Evolutionary conservation across 306 rosid genomes (phyloP).

Genomic region (Cicer bijugum): DNA sequence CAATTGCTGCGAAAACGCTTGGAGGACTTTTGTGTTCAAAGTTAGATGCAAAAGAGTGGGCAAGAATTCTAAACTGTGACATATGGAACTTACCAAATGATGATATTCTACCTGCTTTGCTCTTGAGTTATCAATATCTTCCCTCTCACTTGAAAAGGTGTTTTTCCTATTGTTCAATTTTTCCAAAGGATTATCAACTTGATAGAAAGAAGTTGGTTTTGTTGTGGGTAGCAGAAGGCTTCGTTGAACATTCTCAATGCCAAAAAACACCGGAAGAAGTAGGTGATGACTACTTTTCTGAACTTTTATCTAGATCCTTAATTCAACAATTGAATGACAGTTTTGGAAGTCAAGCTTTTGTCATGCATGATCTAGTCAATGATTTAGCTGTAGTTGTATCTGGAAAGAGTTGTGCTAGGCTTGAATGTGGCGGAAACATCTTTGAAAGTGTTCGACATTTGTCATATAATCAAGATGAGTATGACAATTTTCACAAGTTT

Average conservation of each 20-base stretch:
- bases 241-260: background rate
- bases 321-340: slow-evolving; percentile 3
- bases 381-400: no score
- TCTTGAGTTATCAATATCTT: background rate
- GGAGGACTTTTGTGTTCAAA: slow-evolving; percentile 45
- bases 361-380: slow-evolving; percentile 36
- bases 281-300: slow-evolving; percentile 35
- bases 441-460: no score
- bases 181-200: slow-evolving; percentile 48
- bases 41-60: slow-evolving; percentile 44
- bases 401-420: no score
- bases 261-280: slow-evolving; percentile 15
- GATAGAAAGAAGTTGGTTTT: background rate
- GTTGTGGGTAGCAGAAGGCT: slow-evolving; percentile 47
- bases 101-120: background rate
- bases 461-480: no score
- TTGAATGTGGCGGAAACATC: no score
- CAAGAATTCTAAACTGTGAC: slow-evolving; percentile 25
- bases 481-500: no score
- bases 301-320: slow-evolving; percentile 35
- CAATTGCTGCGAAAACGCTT: slow-evolving; percentile 50
- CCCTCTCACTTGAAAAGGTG: background rate
- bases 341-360: background rate
- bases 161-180: no score
- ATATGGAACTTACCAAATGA: slow-evolving; percentile 27